Conservation (phyloP, 768 basidiomycete species). For the Chalciporus chontae region DNA sequence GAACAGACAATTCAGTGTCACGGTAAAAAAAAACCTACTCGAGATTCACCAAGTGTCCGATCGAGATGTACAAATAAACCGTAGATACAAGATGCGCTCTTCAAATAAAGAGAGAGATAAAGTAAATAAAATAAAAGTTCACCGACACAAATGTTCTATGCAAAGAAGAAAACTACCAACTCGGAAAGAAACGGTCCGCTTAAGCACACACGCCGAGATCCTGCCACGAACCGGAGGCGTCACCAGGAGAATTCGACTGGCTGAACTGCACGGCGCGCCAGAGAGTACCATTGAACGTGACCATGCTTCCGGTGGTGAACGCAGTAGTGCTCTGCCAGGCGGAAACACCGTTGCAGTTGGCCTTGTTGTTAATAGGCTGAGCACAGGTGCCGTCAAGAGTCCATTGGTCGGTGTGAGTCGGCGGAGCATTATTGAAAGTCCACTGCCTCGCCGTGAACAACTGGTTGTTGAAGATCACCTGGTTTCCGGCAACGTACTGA, state of each 20-base stretch:
- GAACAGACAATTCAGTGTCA: too few species aligned
- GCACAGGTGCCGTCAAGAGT: not conserved
- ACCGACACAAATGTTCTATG: not conserved
- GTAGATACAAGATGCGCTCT: too few species aligned
- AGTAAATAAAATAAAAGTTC: not conserved
- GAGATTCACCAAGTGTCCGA: too few species aligned
- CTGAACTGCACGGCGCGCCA: conserved; percentile 28
- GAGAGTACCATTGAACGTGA: conserved; percentile 11
- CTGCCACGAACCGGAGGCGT: conserved; percentile 25
- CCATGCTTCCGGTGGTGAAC: conserved; percentile 16
- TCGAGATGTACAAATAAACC: too few species aligned
- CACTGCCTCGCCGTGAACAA: conserved; percentile 26
- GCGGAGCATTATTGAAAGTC: conserved; percentile 21
- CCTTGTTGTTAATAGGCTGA: conserved; percentile 24
- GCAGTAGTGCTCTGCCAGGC: conserved; percentile 17
- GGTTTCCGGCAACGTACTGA: conserved; percentile 23
- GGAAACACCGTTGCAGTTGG: conserved; percentile 16
- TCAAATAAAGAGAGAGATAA: too few species aligned
- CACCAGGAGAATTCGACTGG: conserved; percentile 18
- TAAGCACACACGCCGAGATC: conserved; percentile 21
- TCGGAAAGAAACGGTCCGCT: not conserved
- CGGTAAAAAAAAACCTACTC: too few species aligned
- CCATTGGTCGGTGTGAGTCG: conserved; percentile 19
- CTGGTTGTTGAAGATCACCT: conserved; percentile 20
- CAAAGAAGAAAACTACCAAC: not conserved